Conservation (phyloP, 2,329 filamentous ascomycete genomes). For the Cryphonectria japonica region DNA sequence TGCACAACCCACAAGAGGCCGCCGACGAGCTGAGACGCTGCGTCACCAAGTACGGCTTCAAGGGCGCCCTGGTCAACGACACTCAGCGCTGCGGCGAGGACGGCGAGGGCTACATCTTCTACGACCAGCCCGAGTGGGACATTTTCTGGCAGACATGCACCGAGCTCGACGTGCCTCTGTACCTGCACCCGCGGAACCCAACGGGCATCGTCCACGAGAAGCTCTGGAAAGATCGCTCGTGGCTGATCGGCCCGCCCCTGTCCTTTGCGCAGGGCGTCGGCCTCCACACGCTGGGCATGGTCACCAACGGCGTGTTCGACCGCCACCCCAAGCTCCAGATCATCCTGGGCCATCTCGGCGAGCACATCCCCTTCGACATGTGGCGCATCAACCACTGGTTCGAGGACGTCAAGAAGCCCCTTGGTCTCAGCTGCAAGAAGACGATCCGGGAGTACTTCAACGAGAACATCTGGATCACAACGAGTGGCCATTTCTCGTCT, state of each 20-base stretch:
- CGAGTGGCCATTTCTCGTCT: slow-evolving; percentile 35
- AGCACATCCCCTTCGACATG: slow-evolving; percentile 37
- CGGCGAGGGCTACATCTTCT: slow-evolving; percentile 36
- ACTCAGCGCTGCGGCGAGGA: slow-evolving; percentile 35
- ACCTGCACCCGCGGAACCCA: slow-evolving; percentile 42
- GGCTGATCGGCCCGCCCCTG: slow-evolving; percentile 31
- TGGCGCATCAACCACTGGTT: slow-evolving; percentile 36
- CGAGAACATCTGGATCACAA: slow-evolving; percentile 34
- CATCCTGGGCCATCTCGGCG: slow-evolving; percentile 46
- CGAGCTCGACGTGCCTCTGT: slow-evolving; percentile 40
- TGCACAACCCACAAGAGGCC: slow-evolving; percentile 39
- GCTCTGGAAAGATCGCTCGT: slow-evolving; percentile 38
- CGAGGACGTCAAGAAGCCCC: slow-evolving; percentile 32
- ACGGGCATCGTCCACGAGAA: slow-evolving; percentile 52
- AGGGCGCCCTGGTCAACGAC: slow-evolving; percentile 41
- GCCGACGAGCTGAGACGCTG: slow-evolving; percentile 38
- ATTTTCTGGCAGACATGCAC: slow-evolving; percentile 40
- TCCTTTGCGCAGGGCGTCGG: slow-evolving; percentile 38
- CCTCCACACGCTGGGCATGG: slow-evolving; percentile 42
- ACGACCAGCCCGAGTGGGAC: slow-evolving; percentile 37
- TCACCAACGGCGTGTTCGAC: slow-evolving; percentile 42
- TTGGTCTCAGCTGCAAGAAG: slow-evolving; percentile 33
- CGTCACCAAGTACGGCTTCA: slow-evolving; percentile 39
- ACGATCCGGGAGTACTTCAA: slow-evolving; percentile 34
- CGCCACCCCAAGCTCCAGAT: slow-evolving; percentile 43